Conservation (phyloP, 768 basidiomycete genomes). For the Suillus fuscotomentosus region DNA sequence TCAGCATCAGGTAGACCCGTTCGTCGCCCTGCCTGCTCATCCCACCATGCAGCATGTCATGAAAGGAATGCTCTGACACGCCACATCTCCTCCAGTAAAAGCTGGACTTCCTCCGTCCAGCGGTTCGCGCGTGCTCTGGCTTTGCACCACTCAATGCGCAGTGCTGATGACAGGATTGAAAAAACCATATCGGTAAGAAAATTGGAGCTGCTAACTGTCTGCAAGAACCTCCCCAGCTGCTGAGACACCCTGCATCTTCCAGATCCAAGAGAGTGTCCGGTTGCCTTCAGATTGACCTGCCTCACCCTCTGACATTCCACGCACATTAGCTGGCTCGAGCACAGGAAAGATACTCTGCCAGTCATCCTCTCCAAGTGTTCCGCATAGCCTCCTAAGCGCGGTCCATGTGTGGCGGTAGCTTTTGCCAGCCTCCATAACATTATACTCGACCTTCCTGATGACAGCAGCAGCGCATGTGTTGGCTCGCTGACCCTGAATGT, state of each 20-base stretch:
- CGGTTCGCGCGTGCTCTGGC: constrained; percentile 11
- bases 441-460: neutral
- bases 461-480: neutral
- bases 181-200: too few relatives aligned
- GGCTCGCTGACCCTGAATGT: constrained; percentile 5
- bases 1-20: too few relatives aligned
- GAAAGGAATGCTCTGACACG: constrained; percentile 19
- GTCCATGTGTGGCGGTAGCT: neutral
- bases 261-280: too few relatives aligned
- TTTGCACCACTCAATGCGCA: too few relatives aligned
- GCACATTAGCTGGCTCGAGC: too few relatives aligned
- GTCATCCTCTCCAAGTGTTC: neutral
- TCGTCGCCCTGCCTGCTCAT: neutral
- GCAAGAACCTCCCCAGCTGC: too few relatives aligned
- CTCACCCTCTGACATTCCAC: too few relatives aligned
- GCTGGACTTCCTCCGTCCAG: constrained; percentile 20
- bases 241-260: too few relatives aligned
- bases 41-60: constrained; percentile 23
- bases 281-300: too few relatives aligned
- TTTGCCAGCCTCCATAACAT: neutral
- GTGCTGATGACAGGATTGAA: too few relatives aligned
- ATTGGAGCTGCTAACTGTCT: too few relatives aligned
- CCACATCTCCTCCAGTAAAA: constrained; percentile 28
- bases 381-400: neutral
- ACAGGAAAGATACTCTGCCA: neutral